Percentiles rank a stretch among this genome's conserved stretches.
phyloP scores from a whole-genome alignment of 1,139 yeast species.

The Lizanozyma gosingica region DNA sequence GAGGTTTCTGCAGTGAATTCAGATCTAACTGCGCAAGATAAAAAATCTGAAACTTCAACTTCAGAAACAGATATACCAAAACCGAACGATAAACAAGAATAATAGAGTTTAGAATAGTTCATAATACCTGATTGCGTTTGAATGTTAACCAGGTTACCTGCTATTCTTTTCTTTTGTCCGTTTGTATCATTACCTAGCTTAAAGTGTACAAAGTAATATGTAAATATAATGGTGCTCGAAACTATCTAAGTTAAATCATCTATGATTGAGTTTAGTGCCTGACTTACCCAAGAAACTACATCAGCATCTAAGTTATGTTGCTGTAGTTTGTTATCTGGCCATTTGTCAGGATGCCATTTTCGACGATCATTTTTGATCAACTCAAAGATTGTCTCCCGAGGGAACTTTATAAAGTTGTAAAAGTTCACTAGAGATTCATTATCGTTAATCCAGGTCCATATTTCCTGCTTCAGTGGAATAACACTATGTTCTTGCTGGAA shows the following conservation, averaged over 20 bases:
- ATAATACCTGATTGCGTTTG: conserved; percentile 1
- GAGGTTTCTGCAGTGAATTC: conserved; percentile 14
- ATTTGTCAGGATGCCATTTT: conserved; percentile 66
- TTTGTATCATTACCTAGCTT: conserved; percentile 2
- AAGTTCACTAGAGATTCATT: conserved; percentile 16
- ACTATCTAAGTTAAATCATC: neutral
- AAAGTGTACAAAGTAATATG: neutral
- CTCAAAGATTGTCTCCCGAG: conserved; percentile 9
- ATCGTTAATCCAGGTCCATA: conserved; percentile 16
- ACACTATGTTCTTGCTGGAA: neutral
- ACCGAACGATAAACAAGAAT: conserved; percentile 3
- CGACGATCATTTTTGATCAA: conserved; percentile 43
- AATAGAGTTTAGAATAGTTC: conserved; percentile 13
- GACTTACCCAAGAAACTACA: conserved; percentile 23
- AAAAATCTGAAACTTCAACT: conserved; percentile 15
- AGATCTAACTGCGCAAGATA: conserved; percentile 15
- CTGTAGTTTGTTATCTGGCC: conserved; percentile 17
- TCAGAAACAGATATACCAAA: conserved; percentile 1
- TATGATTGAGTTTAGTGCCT: conserved; percentile 16
- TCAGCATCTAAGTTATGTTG: conserved; percentile 13
- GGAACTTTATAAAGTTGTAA: conserved; percentile 15
- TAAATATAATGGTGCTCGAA: neutral
- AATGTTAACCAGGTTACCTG: conserved; percentile 7
- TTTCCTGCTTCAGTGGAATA: conserved; percentile 7
- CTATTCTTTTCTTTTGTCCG: neutral